These are phyloP conservation scores for Macrocystidia cucumis DNA, from an alignment of 1,284 basidiomycete genomes.

Conservation along the genomic window DNA sequence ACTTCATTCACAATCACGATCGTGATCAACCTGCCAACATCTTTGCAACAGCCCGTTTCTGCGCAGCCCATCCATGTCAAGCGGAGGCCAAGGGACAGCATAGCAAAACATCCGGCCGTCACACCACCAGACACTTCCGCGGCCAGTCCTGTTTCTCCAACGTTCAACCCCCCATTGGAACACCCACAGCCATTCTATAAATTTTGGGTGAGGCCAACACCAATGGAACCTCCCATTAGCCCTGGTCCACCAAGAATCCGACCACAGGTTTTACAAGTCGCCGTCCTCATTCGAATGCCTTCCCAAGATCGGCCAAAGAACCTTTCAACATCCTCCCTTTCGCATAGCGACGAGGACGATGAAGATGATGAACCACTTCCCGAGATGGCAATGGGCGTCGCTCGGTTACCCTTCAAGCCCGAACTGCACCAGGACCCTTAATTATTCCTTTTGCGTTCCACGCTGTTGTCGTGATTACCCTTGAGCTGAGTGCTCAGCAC, in stretches of 20 bases:
- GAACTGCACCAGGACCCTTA: background rate
- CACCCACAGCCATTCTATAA: constrained; percentile 3
- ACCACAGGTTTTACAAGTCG: constrained; percentile 33
- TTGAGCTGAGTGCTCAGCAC: too few species aligned
- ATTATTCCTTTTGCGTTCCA: too few species aligned
- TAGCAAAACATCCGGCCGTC: constrained; percentile 2
- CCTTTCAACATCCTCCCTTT: constrained; percentile 8
- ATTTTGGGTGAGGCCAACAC: constrained; percentile 7
- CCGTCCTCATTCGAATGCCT: constrained; percentile 60
- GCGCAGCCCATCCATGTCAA: constrained; percentile 25
- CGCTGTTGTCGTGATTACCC: too few species aligned
- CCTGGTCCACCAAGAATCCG: constrained; percentile 6
- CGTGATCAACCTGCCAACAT: constrained; percentile 3
- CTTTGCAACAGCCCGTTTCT: constrained; percentile 22
- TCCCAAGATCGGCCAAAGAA: constrained; percentile 17
- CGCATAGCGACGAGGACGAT: constrained; percentile 20
- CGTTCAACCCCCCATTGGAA: constrained; percentile 8
- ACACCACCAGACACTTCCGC: constrained; percentile 9
- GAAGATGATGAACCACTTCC: constrained; percentile 23
- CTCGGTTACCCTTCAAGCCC: constrained; percentile 23
- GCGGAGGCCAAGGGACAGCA: constrained; percentile 18
- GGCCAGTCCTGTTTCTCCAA: constrained; percentile 8
- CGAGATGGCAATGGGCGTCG: constrained; percentile 37
- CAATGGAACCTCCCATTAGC: constrained; percentile 1
- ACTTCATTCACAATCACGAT: constrained; percentile 11